A percentile compares a stretch with the other conserved stretches of the same genome.
Conservation (phyloP, 345 rosid genomes). For the Cardamine chenopodiifolia region DNA sequence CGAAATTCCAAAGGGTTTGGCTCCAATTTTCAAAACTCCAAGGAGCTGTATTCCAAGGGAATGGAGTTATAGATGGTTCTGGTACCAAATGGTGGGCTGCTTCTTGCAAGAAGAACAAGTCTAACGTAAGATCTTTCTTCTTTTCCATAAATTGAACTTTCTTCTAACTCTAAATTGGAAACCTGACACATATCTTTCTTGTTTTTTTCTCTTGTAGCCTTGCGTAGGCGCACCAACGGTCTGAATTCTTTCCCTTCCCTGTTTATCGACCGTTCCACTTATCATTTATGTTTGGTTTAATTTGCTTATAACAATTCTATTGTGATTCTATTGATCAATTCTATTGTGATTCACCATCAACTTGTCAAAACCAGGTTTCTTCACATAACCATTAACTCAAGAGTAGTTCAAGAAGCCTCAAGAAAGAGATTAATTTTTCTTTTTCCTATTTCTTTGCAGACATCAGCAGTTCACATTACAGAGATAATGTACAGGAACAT, state of each 20-base stretch:
- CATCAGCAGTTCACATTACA: conserved; percentile 78
- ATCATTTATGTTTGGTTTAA: conserved; percentile 10
- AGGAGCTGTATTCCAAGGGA: conserved; percentile 77
- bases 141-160: neutral
- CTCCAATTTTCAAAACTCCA: conserved; percentile 80
- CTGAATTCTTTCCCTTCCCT: conserved; percentile 37
- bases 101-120: conserved; percentile 89
- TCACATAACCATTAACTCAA: conserved; percentile 12
- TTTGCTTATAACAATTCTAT: conserved; percentile 65
- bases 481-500: conserved; percentile 89
- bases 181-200: conserved; percentile 36
- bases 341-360: conserved; percentile 88
- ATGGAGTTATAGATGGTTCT: conserved; percentile 90
- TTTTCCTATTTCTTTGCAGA: conserved; percentile 43
- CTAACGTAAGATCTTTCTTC: conserved; percentile 27
- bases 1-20: conserved; percentile 63
- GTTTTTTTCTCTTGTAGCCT: conserved; percentile 60
- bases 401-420: conserved; percentile 7
- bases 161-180: neutral
- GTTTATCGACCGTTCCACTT: neutral
- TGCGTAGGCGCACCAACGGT: conserved; percentile 92
- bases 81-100: conserved; percentile 98
- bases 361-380: conserved; percentile 82
- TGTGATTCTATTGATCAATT: conserved; percentile 99
- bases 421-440: neutral